Conservation (phyloP, 1,284 basidiomycete genomes). For the Ganoderma leucocontextum region DNA sequence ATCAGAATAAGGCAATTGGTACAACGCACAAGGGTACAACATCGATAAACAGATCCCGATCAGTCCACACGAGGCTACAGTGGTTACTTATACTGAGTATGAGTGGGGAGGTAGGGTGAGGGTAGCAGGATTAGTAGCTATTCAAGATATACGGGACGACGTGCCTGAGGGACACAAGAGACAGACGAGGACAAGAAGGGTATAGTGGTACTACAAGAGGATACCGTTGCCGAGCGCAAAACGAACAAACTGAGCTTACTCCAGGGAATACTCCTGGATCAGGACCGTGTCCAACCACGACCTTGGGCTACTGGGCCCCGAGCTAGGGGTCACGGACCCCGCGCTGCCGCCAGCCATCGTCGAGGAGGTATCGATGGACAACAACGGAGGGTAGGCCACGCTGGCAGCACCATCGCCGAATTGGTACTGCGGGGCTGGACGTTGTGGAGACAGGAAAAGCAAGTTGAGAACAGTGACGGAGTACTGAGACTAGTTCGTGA, state of each 20-base stretch:
- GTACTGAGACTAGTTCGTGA: background rate
- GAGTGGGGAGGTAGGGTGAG: background rate
- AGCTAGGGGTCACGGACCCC: constrained; percentile 7
- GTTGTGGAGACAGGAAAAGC: background rate
- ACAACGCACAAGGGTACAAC: constrained; percentile 1
- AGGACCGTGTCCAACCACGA: constrained; percentile 8
- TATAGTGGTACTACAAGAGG: background rate
- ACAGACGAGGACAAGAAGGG: background rate
- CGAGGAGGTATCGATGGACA: background rate
- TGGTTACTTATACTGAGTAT: background rate
- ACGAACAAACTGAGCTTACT: background rate
- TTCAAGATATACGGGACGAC: background rate
- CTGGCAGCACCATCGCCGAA: background rate
- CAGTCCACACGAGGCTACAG: background rate
- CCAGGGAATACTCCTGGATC: background rate
- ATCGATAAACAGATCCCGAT: constrained; percentile 11
- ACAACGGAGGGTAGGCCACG: background rate
- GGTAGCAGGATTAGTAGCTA: background rate
- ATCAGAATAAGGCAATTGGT: constrained; percentile 5
- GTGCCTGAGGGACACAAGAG: background rate
- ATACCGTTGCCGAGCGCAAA: background rate
- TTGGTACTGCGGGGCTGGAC: background rate
- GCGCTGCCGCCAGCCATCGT: background rate
- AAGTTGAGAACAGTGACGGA: background rate
- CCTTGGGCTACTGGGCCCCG: constrained; percentile 14